Base-by-base conservation (phyloP, 78 protist species). In the Emiliania huxleyi region DNA sequence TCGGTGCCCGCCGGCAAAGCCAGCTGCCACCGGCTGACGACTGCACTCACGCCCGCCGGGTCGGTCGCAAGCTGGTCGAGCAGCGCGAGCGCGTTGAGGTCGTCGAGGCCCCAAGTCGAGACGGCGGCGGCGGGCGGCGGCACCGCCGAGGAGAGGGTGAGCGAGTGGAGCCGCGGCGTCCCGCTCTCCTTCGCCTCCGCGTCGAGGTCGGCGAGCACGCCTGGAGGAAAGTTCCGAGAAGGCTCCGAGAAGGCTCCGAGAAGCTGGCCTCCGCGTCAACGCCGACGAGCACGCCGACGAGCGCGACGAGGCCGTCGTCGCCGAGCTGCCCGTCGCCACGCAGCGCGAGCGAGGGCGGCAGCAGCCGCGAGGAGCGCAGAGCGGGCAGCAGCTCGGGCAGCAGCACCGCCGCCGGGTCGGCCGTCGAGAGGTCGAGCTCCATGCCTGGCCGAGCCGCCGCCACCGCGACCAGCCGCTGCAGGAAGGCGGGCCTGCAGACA, bases 341-440 rank as follows among this genome's bases (percentile, higher is more conserved):
- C 62, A 52, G 62, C 62, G 29, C 15, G 62, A 52, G 62, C 62
- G 62, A 52, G 62, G 62, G 62, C 62, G 62, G 29, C 15, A 52
- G 37, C 75, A 26, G 75, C 75, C 75, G 75, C 75, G 29, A 12
- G 40, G 35, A 71, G 81, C 42, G 81, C 81, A 8, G 73, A 21
- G n/a, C n/a, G 26, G 69, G 69, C 44, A 35, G 44, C 81, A 71
- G 42, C 42, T 71, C 81, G 19, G 44, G 35, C 42, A 35, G 44
- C 35, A 71, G 81, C 42, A 40, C 42, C 42, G 5, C 19, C 35
- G 42, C 44, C 48, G 3, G 46, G 46, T 0, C 46, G 85, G 4
- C 48, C 29, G 85, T 21, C 85, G 85, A 77, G 85, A 77, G 85
- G 22, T 77, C 85, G 85, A 77, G 85, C 48, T 77, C 48, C 35